These are phyloP conservation scores for Myochromella boudieri DNA, from an alignment of 768 basidiomycete genomes.

Conservation along the genomic window DNA sequence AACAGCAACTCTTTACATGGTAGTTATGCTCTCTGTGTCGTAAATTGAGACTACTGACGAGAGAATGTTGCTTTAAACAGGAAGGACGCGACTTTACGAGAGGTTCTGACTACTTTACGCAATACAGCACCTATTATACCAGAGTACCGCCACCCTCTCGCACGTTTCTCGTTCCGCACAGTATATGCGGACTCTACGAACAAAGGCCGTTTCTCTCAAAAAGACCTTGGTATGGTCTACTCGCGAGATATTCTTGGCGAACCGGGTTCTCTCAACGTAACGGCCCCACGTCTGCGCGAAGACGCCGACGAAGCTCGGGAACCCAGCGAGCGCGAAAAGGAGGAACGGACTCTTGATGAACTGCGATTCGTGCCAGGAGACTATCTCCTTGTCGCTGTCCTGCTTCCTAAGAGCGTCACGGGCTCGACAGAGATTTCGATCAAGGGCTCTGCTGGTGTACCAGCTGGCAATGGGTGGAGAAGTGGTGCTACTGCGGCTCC, in stretches of 20 bases:
- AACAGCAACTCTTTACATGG: conserved; percentile 85
- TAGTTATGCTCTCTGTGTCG: conserved; percentile 25
- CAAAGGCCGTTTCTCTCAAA: conserved; percentile 70
- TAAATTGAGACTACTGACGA: not conserved
- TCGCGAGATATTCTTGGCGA: conserved; percentile 85
- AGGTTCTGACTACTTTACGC: conserved; percentile 77
- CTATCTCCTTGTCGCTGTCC: conserved; percentile 71
- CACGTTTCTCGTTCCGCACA: conserved; percentile 77
- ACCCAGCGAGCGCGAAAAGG: conserved; percentile 47
- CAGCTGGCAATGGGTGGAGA: conserved; percentile 31
- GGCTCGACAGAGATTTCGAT: conserved; percentile 51
- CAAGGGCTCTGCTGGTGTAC: conserved; percentile 44
- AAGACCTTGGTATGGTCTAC: conserved; percentile 81
- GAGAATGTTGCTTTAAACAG: conserved; percentile 35
- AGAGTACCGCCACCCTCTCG: conserved; percentile 81
- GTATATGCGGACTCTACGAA: conserved; percentile 74
- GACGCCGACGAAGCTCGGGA: conserved; percentile 38
- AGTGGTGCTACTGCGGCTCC: conserved; percentile 30
- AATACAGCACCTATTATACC: conserved; percentile 63
- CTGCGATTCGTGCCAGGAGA: conserved; percentile 81
- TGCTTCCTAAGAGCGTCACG: conserved; percentile 67
- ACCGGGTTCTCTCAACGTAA: conserved; percentile 57
- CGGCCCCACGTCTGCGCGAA: conserved; percentile 62
- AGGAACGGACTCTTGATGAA: conserved; percentile 76
- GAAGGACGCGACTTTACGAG: conserved; percentile 81